These are phyloP conservation scores for Cladosporium phlei DNA, from an alignment of 2,329 filamentous ascomycete species.

Conservation along the genomic window DNA sequence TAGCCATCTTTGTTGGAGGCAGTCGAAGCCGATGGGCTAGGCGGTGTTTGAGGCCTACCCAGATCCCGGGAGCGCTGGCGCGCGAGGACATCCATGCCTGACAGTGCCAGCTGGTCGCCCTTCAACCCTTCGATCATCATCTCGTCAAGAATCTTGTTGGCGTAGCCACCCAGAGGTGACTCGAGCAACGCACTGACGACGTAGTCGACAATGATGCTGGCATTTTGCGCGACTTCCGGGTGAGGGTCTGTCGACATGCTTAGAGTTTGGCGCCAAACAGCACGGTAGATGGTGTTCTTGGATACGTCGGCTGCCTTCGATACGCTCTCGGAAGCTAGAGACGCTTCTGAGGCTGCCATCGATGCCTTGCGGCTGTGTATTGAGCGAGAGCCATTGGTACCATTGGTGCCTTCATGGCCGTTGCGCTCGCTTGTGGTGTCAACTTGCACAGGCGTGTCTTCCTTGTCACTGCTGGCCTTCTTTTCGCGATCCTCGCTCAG, in stretches of 20 bases:
- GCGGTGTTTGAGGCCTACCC: conserved; percentile 42
- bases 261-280: conserved; percentile 89
- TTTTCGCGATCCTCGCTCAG: conserved; percentile 64
- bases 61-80: conserved; percentile 45
- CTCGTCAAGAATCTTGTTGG: conserved; percentile 70
- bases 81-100: conserved; percentile 20
- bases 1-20: conserved; percentile 54
- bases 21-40: conserved; percentile 42
- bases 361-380: conserved; percentile 36
- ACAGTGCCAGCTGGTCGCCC: conserved; percentile 25
- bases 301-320: conserved; percentile 45
- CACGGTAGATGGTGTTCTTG: conserved; percentile 84
- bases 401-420: conserved; percentile 7
- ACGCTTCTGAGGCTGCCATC: conserved; percentile 48
- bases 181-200: conserved; percentile 72
- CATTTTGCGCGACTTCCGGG: conserved; percentile 83
- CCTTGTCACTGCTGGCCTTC: conserved; percentile 20
- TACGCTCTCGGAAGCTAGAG: conserved; percentile 38
- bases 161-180: conserved; percentile 67
- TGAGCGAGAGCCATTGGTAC: conserved; percentile 16
- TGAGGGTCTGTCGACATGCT: conserved; percentile 92
- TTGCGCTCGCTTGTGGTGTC: conserved; percentile 11
- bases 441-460: conserved; percentile 11
- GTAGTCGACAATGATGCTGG: conserved; percentile 78
- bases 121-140: conserved; percentile 41